Evolutionary conservation across 176 grass and related monocot genomes (phyloP), one percentile per base, ranked within the genome.

Genomic region (Juncus inflexus): DNA sequence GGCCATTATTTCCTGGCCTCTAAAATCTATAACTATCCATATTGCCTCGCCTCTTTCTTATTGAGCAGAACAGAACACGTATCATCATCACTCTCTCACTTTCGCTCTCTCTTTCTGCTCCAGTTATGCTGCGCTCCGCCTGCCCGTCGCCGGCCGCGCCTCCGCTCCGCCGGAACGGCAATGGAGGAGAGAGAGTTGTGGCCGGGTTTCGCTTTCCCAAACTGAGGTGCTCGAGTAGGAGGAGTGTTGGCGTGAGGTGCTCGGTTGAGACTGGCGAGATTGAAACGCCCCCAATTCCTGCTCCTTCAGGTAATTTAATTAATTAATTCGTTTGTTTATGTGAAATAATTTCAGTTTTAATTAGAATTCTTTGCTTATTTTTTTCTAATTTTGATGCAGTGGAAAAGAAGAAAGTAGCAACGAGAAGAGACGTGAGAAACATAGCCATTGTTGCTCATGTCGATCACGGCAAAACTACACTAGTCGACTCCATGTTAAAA

Each of bases 381-480:
- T 39, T 50, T 40, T 38, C 3, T 13, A 55, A 62, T 64, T 12
- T 55, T 65, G 12, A 61, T 62, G 3, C 58, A 86, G 84, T 40
- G 39, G 82, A 62, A 42, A 91, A 76, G 66, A 89, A 72, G 77
- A 63, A 42, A 65, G 62, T 73, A 80, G 45, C 71, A 28, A 91
- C 92, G 42, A 86, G 92, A 86, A 97, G 87, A 76, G 92, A 97
- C 77, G 92, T 97, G 52, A 74, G 92, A 35, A 97, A 97, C 71
- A 86, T 97, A 62, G 92, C 92, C 12, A 97, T 97, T 70, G 82
- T 97, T 81, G 92, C 92, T 72, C 92, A 97, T 75, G 92, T 97
- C 6, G 92, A 97, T 79, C 92, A 97, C 56, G 92, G 92, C 47
- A 97, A 97, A 71, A 97, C 92, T 59, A 97, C 92, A 59, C 81